Evolutionary conservation across 2,329 filamentous ascomycete genomes (phyloP), one percentile per base, ranked within the genome.

Genomic region (Xylaria sp.): DNA sequence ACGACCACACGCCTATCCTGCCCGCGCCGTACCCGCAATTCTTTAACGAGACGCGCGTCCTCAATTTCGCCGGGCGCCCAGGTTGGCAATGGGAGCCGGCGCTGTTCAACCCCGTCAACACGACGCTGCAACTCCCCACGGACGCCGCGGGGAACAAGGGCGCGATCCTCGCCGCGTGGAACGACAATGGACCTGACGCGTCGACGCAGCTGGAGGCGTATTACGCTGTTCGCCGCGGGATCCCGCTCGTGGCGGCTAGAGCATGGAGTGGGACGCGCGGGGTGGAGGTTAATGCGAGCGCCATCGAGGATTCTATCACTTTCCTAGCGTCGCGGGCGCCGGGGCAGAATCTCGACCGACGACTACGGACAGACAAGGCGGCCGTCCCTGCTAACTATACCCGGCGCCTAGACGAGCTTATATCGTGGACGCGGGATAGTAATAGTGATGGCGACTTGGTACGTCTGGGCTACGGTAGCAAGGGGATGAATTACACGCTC

Each of bases 171-270:
- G 83, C 83, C 0, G 82, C 82, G 0, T 85, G 83, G 84, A 85
- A 82, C 58, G 84, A 85, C 63, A 84, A 83, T 57, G 84, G 84
- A 0, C 80, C 83, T 0, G 83, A 84, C 69, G 83, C 83, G 0
- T 83, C 82, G 2, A 84, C 82, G 1, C 82, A 85, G 73, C 75
- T 84, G 0, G 83, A 85, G 68, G 82, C 81, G 2, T 85, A 82
- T 71, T 84, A 85, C 65, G 80, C 83, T 2, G 81, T 84, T 75
- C 79, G 82, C 0, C 76, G 82, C 1, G 82, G 82, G 2, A 82
- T 85, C 8, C 82, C 82, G 0, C 79, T 83, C 0, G 79, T 83
- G 1, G 83, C 78, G 0, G 81, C 81, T 13, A 74, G 79, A 16
- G 78, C 82, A 0, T 85, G 84, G 84, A 76, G 78, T 21, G 82